Conservation (phyloP, 2,329 filamentous ascomycete genomes). For the Aspergillus brunneoviolaceus region DNA sequence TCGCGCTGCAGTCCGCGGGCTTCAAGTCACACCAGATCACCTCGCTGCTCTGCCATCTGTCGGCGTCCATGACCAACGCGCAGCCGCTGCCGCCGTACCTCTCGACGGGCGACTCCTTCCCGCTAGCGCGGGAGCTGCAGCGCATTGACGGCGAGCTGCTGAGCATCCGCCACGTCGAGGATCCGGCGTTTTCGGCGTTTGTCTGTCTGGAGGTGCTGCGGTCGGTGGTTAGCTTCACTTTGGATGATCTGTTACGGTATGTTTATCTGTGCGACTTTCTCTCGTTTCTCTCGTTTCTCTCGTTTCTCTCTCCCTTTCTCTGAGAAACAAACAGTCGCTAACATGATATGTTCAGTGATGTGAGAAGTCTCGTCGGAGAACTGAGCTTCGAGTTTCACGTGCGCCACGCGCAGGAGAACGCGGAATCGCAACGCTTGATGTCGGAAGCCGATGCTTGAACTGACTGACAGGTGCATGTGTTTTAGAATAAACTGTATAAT, state of each 20-base stretch:
- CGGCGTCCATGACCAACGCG: conserved; percentile 62
- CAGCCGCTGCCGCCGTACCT: conserved; percentile 70
- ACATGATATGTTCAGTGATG: conserved; percentile 17
- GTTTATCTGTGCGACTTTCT: not conserved
- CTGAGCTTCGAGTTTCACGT: conserved; percentile 32
- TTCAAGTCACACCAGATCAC: conserved; percentile 52
- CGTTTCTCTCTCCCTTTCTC: too few species aligned
- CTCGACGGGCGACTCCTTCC: conserved; percentile 59
- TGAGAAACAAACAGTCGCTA: not conserved
- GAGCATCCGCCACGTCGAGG: conserved; percentile 62
- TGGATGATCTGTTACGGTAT: conserved; percentile 32
- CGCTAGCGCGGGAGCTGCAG: conserved; percentile 58
- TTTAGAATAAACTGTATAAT: not conserved
- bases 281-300: too few species aligned
- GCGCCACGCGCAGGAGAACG: conserved; percentile 1
- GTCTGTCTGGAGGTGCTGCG: conserved; percentile 64
- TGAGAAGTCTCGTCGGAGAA: conserved; percentile 33
- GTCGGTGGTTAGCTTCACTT: conserved; percentile 30
- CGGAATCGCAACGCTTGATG: conserved; percentile 16
- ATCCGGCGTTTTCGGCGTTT: conserved; percentile 71
- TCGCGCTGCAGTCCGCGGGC: conserved; percentile 55
- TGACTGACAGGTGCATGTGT: not conserved
- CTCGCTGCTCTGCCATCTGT: conserved; percentile 65
- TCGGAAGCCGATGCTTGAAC: not conserved
- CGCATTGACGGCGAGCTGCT: conserved; percentile 59